Base-by-base conservation (phyloP, 768 basidiomycete genomes). In the Boletus subparvulus region DNA sequence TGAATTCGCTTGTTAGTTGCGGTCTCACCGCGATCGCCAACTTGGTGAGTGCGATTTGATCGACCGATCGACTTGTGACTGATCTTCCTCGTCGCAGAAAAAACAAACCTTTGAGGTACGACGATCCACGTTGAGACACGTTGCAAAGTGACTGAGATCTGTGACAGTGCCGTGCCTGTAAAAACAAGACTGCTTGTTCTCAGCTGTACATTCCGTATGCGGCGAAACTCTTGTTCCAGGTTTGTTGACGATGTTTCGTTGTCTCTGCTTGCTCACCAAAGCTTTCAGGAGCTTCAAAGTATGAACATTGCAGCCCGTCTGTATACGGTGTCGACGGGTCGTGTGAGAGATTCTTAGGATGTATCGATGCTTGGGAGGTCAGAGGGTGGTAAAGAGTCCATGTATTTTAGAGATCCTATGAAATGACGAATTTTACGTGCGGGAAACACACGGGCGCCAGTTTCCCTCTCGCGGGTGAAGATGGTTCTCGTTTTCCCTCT, bases 21-120 rank as follows among this genome's bases (percentile, higher is more conserved):
- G 97, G 97, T 61, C 76, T 99, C 54, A 96, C 95, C 14, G 96
- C 96, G 3, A 96, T 98, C 68, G 97, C 97, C 19, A 98, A 98
- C 73, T 80, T 99, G 50, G 88, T 90, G 66, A 69, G 88, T 79
- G 21, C n/a, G 14, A 36, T 60, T 42, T 43, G 10, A 43, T 32
- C 2, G 13, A 26, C 28, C 2, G 40, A 52, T 57, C 6, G 13
- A 26, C 24, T 64, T 63, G 10, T 63, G 37, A 24, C 46, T 61
- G 17, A 63, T 28, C 2, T 33, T 21, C 10, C 10, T 54, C 39
- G 36, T 36, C 35, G 28, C 61, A 87, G 85, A 98, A 98, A 88
- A 98, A 98, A 74, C 96, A 98, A 82, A 94, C 87, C 39, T 98
- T 98, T 73, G 94, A 98, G 77, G 82, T 83, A 65, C 37, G 73